Evolutionary conservation across 2,329 filamentous ascomycete genomes (phyloP).

Genomic region (Calonectria pauciramosa): DNA sequence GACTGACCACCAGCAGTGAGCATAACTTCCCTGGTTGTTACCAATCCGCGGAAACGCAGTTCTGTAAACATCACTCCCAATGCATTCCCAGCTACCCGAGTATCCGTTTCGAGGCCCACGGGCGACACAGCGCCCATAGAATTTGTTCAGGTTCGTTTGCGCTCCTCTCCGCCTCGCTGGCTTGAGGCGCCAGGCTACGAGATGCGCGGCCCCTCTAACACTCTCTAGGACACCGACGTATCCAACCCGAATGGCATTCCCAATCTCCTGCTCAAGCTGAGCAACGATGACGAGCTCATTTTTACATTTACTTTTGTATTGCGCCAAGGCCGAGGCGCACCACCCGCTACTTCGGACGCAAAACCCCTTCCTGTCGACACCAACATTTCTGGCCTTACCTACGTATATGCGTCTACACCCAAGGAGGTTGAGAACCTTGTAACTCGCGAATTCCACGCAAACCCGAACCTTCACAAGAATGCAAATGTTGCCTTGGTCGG

Average conservation of each 20-base stretch:
- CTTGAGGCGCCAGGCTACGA: conserved; percentile 24
- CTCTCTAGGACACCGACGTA: conserved; percentile 80
- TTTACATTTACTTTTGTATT: conserved; percentile 95
- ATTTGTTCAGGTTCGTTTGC: conserved; percentile 84
- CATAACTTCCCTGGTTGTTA: conserved; percentile 85
- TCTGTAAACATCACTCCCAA: conserved; percentile 87
- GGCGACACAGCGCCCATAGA: conserved; percentile 85
- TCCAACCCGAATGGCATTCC: conserved; percentile 65
- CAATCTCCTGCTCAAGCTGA: conserved; percentile 86
- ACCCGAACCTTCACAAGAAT: conserved; percentile 98
- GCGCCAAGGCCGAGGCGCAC: conserved; percentile 63
- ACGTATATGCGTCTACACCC: conserved; percentile 87
- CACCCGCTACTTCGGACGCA: conserved; percentile 60
- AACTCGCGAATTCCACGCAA: conserved; percentile 94
- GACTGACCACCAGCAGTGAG: conserved; percentile 73
- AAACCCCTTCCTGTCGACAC: conserved; percentile 73
- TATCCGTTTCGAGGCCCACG: conserved; percentile 78
- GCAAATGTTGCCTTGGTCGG: conserved; percentile 96
- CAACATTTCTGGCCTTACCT: conserved; percentile 88
- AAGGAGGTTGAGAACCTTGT: conserved; percentile 94
- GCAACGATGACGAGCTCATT: conserved; percentile 90
- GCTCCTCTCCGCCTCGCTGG: conserved; percentile 29
- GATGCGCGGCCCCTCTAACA: conserved; percentile 36
- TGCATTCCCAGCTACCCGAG: conserved; percentile 85
- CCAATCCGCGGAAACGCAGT: conserved; percentile 82